Evolutionary conservation across 192 early-diverging fungal genomes (phyloP), one percentile per base, ranked within the genome.

Genomic region (Gamsiella multidivaricata): DNA sequence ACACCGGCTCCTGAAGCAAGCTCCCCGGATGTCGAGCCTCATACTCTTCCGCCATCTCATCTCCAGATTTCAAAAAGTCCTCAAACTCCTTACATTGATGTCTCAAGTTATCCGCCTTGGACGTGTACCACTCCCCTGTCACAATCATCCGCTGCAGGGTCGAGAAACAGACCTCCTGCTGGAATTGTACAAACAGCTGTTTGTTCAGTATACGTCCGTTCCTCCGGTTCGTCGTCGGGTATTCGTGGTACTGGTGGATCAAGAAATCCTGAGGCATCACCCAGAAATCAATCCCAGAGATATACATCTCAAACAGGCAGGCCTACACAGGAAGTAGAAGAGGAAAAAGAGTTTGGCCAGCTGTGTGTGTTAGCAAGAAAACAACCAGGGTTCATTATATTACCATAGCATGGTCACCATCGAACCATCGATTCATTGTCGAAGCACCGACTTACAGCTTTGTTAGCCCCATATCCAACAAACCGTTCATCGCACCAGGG

Each of bases 171-270:
- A 84, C 54, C 32, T 88, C 86, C 53, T 88, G 84, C 51, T 85
- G 83, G 62, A 84, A 88, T 17, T 79, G 69, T 36, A 85, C 76
- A 59, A 85, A 88, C n/a, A 88, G 69, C 41, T 88, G 85, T 45
- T 84, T 85, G 59, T 88, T 88, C 56, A 84, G 80, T 62, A 82
- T 84, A 43, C 86, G 82, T 49, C 81, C 79, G 55, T 84, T 73
- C 80, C 74, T 64, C 70, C 83, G 43, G 75, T 84, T 78, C 64
- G 82, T 67, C 3, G 74, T 78, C 2, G 81, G 78, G 58, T 89
- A 89, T 56, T 88, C 82, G 57, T 89, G 88, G 18, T 83, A 84
- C 61, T 88, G 86, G 59, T 89, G 88, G 54, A 89, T 88, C 49
- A 88, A 61, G 51, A 86, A 89, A 42, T 87, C 87, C 25, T 82